Percentiles rank a stretch among this genome's conserved stretches.
phyloP scores from a whole-genome alignment of 2,329 filamentous ascomycete genomes.

The Sporothrix brasiliensis region DNA sequence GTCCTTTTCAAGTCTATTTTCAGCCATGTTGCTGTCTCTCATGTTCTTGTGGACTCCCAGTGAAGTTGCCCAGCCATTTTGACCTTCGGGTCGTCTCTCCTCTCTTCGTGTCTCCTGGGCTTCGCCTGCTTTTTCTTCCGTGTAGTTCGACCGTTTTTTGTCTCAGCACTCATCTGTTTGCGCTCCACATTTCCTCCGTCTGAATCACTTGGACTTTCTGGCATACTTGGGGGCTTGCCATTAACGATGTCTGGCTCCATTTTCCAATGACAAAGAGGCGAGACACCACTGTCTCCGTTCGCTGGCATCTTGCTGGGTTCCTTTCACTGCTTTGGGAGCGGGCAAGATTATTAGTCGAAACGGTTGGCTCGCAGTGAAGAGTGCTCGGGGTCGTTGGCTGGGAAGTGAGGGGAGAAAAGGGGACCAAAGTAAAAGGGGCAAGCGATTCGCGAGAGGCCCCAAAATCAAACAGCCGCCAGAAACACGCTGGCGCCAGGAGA shows the following conservation, averaged over 20 bases:
- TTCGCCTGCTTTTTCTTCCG: neutral
- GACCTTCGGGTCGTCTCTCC: neutral
- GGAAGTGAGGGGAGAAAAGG: neutral
- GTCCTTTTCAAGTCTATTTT: neutral
- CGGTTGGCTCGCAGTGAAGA: constrained; percentile 23
- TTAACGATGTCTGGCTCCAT: constrained; percentile 12
- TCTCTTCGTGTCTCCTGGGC: neutral
- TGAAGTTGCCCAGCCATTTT: too few relatives aligned
- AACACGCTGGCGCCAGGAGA: constrained; percentile 1
- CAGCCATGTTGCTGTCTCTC: constrained; percentile 2
- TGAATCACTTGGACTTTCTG: constrained; percentile 9
- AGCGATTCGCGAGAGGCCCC: neutral
- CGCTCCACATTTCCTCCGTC: neutral
- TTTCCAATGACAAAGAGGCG: neutral
- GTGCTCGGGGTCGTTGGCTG: constrained; percentile 3
- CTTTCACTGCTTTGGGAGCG: neutral
- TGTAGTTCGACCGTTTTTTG: constrained; percentile 19
- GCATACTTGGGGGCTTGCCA: constrained; percentile 9
- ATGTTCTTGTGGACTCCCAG: too few relatives aligned
- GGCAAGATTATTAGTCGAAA: constrained; percentile 6
- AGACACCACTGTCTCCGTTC: neutral
- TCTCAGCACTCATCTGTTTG: neutral
- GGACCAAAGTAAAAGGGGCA: neutral
- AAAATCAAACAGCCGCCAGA: constrained; percentile 7
- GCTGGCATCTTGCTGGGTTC: neutral